Percentiles rank a stretch among this genome's conserved stretches.
phyloP scores from a whole-genome alignment of 164 flowering plant species.

The Magnolia kwangsiensis region DNA sequence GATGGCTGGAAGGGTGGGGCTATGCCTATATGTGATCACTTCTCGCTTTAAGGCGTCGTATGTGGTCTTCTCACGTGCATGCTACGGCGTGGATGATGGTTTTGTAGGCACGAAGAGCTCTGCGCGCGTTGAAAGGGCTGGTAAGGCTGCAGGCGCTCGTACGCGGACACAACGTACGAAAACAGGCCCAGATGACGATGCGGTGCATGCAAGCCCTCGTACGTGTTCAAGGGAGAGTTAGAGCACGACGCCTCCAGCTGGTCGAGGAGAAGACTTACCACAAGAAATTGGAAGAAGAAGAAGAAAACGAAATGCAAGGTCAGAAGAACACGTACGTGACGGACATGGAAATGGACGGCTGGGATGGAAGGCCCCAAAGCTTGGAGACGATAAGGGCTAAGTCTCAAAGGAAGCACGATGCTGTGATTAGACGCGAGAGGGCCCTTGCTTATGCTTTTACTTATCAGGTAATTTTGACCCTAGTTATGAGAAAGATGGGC shows the following conservation, averaged over 20 bases:
- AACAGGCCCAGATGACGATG: constrained; percentile 98
- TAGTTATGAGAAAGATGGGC: background rate
- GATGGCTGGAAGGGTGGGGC: background rate
- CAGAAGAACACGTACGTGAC: constrained; percentile 9
- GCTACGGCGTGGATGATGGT: background rate
- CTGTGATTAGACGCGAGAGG: constrained; percentile 57
- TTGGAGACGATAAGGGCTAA: constrained; percentile 36
- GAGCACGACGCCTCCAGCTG: constrained; percentile 65
- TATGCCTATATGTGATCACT: background rate
- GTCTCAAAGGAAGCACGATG: constrained; percentile 46
- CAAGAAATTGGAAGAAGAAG: constrained; percentile 14
- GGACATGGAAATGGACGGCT: constrained; percentile 22
- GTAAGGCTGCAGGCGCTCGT: constrained; percentile 95
- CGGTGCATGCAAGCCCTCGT: constrained; percentile 95
- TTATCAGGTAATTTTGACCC: constrained; percentile 44
- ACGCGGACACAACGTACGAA: constrained; percentile 88
- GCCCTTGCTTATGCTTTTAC: constrained; percentile 84
- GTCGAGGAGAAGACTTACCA: constrained; percentile 38
- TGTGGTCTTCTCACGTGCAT: too few species aligned
- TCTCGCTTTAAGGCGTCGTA: background rate
- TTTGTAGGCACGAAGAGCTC: constrained; percentile 76
- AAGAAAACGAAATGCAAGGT: constrained; percentile 1
- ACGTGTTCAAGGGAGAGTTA: constrained; percentile 81
- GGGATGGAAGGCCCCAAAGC: constrained; percentile 40
- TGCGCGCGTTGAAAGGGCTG: constrained; percentile 85